Conservation (phyloP, 1,139 yeast genomes). For the Sugiyamaella paludigena region DNA sequence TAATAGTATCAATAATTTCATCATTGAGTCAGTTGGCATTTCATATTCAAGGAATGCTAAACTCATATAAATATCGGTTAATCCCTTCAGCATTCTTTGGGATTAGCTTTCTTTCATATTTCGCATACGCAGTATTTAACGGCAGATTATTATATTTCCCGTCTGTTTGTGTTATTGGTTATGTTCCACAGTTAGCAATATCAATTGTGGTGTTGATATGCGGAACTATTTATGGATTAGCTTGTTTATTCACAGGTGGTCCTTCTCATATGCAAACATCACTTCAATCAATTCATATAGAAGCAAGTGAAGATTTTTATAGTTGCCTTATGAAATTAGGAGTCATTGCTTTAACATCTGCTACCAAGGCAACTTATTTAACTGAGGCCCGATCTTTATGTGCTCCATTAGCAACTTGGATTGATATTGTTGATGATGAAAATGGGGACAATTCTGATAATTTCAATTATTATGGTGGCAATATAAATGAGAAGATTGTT, state of each 20-base stretch:
- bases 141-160: constrained; percentile 53
- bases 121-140: constrained; percentile 40
- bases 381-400: constrained; percentile 55
- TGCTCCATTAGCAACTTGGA: constrained; percentile 56
- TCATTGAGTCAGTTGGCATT: constrained; percentile 54
- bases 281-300: constrained; percentile 33
- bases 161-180: constrained; percentile 52
- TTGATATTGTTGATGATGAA: constrained; percentile 40
- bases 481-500: neutral
- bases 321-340: constrained; percentile 60
- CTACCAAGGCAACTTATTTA: constrained; percentile 63
- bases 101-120: constrained; percentile 47
- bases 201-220: constrained; percentile 52
- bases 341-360: constrained; percentile 60
- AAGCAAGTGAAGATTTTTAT: constrained; percentile 62
- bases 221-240: constrained; percentile 50
- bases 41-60: constrained; percentile 57
- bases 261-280: constrained; percentile 44
- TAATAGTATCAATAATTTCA: constrained; percentile 53
- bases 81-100: constrained; percentile 63
- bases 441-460: neutral
- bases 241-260: constrained; percentile 57
- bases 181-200: constrained; percentile 59
- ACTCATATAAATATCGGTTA: constrained; percentile 53
- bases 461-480: neutral